Conservation (phyloP, 2,329 filamentous ascomycete genomes). For the Stagonosporopsis vannaccii region DNA sequence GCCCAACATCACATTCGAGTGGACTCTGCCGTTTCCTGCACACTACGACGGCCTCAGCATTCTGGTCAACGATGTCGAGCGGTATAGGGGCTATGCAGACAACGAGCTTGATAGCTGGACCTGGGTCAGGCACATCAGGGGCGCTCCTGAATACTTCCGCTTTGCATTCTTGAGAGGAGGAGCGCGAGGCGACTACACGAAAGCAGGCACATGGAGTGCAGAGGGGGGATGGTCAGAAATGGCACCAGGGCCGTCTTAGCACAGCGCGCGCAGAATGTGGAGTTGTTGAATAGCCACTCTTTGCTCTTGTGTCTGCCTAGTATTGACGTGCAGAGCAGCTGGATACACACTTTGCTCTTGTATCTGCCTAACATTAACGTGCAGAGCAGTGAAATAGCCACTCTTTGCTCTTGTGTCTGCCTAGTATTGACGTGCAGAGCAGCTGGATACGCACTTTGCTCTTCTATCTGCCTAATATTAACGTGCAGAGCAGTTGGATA, state of each 20-base stretch:
- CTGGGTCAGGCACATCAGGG: constrained; percentile 62
- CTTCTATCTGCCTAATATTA: too few relatives aligned
- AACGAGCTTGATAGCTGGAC: constrained; percentile 56
- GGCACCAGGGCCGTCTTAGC: constrained; percentile 63
- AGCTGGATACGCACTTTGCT: too few relatives aligned
- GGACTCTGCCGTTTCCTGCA: constrained; percentile 54
- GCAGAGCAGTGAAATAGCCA: not conserved
- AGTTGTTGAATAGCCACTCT: not conserved
- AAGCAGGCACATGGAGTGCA: constrained; percentile 73
- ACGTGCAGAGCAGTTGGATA: not conserved
- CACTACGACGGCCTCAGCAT: constrained; percentile 78
- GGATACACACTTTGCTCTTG: too few relatives aligned
- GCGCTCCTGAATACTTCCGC: constrained; percentile 73
- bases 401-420: not conserved
- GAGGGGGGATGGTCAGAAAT: constrained; percentile 72
- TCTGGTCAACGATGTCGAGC: constrained; percentile 85
- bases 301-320: not conserved
- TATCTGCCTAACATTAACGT: too few relatives aligned
- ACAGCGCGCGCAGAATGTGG: not conserved
- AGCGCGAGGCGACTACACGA: constrained; percentile 73
- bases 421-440: too few relatives aligned
- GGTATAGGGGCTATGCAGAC: constrained; percentile 63
- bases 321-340: too few relatives aligned
- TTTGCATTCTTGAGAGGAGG: constrained; percentile 77
- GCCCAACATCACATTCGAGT: constrained; percentile 70